phyloP scores from a whole-genome alignment of 768 basidiomycete species.

The Hortiboletus campestris region DNA sequence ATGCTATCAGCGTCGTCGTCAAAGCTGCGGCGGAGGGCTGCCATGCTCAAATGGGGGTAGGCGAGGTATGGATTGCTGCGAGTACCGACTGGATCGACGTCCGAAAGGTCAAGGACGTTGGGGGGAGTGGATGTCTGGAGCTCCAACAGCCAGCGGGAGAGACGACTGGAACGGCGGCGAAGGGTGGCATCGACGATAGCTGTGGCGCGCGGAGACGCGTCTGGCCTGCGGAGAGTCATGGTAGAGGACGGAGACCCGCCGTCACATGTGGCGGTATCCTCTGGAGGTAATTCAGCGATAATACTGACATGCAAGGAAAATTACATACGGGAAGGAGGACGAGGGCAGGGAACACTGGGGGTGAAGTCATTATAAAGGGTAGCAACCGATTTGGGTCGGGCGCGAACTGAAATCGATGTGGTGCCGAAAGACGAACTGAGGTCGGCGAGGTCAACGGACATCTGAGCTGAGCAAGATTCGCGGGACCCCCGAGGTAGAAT shows the following conservation, averaged over 20 bases:
- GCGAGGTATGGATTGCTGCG: slow-evolving; percentile 41
- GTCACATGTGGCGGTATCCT: slow-evolving; percentile 11
- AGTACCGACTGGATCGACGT: slow-evolving; percentile 29
- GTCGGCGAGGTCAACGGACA: slow-evolving; percentile 25
- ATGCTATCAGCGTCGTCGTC: slow-evolving; percentile 38
- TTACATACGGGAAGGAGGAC: slow-evolving; percentile 20
- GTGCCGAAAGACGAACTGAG: slow-evolving; percentile 17
- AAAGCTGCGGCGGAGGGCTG: slow-evolving; percentile 25
- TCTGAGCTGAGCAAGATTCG: slow-evolving; percentile 6
- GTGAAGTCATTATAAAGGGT: slow-evolving; percentile 23
- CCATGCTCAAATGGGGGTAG: slow-evolving; percentile 36
- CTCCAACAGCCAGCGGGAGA: slow-evolving; percentile 46
- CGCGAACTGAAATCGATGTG: slow-evolving; percentile 12
- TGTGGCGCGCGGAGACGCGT: slow-evolving; percentile 23
- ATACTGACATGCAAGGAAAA: slow-evolving; percentile 25
- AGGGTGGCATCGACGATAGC: slow-evolving; percentile 16
- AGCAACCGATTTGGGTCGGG: slow-evolving; percentile 11
- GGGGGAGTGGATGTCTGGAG: slow-evolving; percentile 29
- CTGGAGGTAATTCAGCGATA: slow-evolving; percentile 31
- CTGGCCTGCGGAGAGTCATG: slow-evolving; percentile 27
- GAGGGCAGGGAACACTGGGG: not conserved
- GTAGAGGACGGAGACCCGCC: slow-evolving; percentile 30
- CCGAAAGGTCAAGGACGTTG: slow-evolving; percentile 18
- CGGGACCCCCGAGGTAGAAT: slow-evolving; percentile 8
- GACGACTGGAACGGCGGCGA: slow-evolving; percentile 38